Conservation (phyloP, 2,329 filamentous ascomycete species). For the Diaporthe nobilis region DNA sequence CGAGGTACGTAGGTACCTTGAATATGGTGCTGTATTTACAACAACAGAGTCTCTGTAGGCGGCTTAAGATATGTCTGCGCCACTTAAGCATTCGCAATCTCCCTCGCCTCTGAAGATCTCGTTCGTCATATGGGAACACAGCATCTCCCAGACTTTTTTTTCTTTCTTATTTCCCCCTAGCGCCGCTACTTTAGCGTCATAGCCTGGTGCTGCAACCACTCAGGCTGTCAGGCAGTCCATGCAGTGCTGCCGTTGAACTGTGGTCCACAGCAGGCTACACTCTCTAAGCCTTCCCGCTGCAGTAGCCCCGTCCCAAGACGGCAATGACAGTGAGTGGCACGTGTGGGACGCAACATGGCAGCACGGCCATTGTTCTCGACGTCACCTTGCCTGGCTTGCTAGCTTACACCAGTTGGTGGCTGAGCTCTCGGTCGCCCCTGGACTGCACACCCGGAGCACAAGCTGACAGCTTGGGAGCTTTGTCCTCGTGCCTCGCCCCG, state of each 20-base stretch:
- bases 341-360: conserved; percentile 19
- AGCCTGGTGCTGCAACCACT: neutral
- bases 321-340: neutral
- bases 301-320: neutral
- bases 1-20: neutral
- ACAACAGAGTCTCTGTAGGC: neutral
- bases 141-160: neutral
- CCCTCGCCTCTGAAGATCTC: conserved; percentile 22
- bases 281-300: conserved; percentile 7
- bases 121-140: conserved; percentile 16
- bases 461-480: conserved; percentile 14
- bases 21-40: neutral
- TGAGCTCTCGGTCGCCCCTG: conserved; percentile 12
- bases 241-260: conserved; percentile 9
- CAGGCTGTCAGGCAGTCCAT: conserved; percentile 9
- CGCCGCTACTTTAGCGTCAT: neutral
- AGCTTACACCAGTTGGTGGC: neutral
- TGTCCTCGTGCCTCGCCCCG: neutral
- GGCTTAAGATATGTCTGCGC: neutral
- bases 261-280: conserved; percentile 14
- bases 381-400: neutral
- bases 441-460: neutral
- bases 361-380: conserved; percentile 13
- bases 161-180: neutral
- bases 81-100: conserved; percentile 26